A percentile compares a stretch with the other conserved stretches of the same genome.
Evolutionary conservation across 257 asterid genomes (phyloP).

Genomic region (Solanum infundibuliforme): DNA sequence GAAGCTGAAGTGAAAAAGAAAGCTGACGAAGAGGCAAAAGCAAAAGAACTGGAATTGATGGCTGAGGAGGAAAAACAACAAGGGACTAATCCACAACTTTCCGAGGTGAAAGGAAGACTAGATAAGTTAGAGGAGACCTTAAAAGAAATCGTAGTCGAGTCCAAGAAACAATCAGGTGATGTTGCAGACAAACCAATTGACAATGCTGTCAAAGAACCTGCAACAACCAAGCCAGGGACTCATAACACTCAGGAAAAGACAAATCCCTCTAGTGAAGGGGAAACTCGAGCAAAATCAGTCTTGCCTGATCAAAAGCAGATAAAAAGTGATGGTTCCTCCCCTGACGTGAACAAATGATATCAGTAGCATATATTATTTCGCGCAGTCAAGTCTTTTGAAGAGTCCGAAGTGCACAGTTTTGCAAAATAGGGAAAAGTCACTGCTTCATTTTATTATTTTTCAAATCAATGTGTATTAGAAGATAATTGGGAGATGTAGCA

Average conservation of each 20-base stretch:
- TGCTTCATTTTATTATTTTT: not conserved
- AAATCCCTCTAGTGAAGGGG: slow-evolving; percentile 9
- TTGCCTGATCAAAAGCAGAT: not conserved
- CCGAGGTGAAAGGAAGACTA: slow-evolving; percentile 70
- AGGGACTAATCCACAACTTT: slow-evolving; percentile 48
- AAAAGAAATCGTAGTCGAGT: slow-evolving; percentile 42
- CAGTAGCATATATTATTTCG: not conserved
- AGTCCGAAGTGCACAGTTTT: not conserved
- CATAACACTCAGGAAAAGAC: slow-evolving; percentile 2
- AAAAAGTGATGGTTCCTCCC: not conserved
- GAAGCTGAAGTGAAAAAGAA: slow-evolving; percentile 61
- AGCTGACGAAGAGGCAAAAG: slow-evolving; percentile 85
- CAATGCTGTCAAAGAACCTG: slow-evolving; percentile 1
- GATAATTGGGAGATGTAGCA: not conserved
- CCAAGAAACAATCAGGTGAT: slow-evolving; percentile 28
- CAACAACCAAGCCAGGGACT: slow-evolving; percentile 10
- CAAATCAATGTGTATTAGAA: not conserved
- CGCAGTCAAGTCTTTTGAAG: not conserved
- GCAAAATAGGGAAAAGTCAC: not conserved
- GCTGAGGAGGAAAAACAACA: slow-evolving; percentile 44
- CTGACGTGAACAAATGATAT: not conserved
- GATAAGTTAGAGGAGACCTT: slow-evolving; percentile 59
- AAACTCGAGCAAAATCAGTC: not conserved
- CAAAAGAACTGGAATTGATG: slow-evolving; percentile 70
- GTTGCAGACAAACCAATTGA: slow-evolving; percentile 8